These are phyloP conservation scores for Melastoma candidum DNA, from an alignment of 441 rosid genomes.

Conservation along the genomic window DNA sequence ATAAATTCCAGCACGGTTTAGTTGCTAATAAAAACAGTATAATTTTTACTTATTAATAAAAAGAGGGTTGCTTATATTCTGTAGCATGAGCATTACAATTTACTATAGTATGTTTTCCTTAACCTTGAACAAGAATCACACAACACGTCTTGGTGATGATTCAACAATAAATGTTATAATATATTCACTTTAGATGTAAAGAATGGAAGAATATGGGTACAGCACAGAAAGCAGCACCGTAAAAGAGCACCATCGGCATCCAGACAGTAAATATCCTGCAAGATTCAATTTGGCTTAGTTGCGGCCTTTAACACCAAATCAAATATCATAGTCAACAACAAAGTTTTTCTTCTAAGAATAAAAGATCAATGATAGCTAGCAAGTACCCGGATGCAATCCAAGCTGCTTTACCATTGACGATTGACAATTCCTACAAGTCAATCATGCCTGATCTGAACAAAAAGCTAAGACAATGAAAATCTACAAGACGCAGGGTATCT, in stretches of 20 bases:
- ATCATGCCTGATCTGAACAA: conserved; percentile 65
- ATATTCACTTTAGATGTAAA: conserved; percentile 3
- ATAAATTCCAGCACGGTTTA: no score
- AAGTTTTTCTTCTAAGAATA: no score
- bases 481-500: no score
- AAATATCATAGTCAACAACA: no score
- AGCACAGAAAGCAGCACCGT: conserved; percentile 65
- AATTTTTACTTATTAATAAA: no score
- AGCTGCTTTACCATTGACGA: conserved; percentile 87
- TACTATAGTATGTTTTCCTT: no score
- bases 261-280: conserved; percentile 81
- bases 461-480: neutral
- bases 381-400: conserved; percentile 84
- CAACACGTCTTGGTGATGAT: neutral
- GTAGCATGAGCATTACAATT: no score
- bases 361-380: no score
- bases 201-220: conserved; percentile 25
- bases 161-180: neutral
- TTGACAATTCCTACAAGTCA: conserved; percentile 62
- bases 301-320: no score
- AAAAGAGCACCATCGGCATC: conserved; percentile 96
- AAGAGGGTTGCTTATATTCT: no score
- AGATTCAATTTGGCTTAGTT: conserved; percentile 5
- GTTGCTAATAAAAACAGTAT: no score
- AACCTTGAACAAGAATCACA: no score